Evolutionary conservation across 768 basidiomycete species (phyloP), one percentile per base, ranked within the genome.

Genomic region (Xerocomellus chrysenteron): DNA sequence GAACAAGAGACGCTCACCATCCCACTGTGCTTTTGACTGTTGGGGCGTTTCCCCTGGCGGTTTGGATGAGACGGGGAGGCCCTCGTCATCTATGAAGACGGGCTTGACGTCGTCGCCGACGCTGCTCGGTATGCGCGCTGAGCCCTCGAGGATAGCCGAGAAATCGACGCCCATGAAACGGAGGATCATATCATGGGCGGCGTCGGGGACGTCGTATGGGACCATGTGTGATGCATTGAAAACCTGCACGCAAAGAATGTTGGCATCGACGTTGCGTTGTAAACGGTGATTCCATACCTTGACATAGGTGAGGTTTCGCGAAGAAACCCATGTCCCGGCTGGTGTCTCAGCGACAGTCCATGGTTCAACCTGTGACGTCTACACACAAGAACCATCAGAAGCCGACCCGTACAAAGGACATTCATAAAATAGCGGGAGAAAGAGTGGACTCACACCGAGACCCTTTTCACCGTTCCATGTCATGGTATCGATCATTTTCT

Each of bases 151-250:
- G 55, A 98, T 81, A 2, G 84, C 80, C 26, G 87, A 82, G 64
- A 96, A 91, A 75, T 98, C 88, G 57, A 94, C 84, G 49, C 85
- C 88, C 87, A 98, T 92, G 77, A 99, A 99, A 14, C 97, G 91
- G 40, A 97, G 83, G 63, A 99, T 96, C 97, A 98, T 98, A 72
- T 99, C 97, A 70, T 98, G 94, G 4, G 95, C 79, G 19, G 88
- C 84, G 50, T 91, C 82, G 0, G 94, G 95, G 13, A 90, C 78
- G 71, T 99, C 96, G 71, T 78, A 89, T 13, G 90, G 87, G 9
- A 84, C 96, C 97, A 98, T 99, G 73, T 98, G 97, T 1, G 95
- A 98, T 3, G 93, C 92, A 56, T 94, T 91, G 72, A 88, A 90
- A 26, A 97, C 82, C 92, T 94, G 55, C 26, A 32, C 12, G 19